Evolutionary conservation across 495 filamentous ascomycete genomes (phyloP).

Genomic region (Lasiosphaeria ovina): DNA sequence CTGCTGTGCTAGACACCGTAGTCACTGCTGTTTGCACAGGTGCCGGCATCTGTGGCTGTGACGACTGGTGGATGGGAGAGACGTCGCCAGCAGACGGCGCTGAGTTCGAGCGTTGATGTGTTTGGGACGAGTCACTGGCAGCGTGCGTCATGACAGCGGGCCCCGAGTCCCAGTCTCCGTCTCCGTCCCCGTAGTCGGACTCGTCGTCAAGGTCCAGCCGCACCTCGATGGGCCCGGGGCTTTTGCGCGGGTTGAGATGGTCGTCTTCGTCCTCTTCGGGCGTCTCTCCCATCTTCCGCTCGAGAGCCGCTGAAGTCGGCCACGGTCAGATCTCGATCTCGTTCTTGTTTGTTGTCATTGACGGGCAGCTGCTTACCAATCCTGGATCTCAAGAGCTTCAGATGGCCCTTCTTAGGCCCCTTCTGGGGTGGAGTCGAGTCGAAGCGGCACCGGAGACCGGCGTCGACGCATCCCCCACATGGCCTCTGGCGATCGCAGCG

Average conservation of each 20-base stretch:
- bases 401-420: constrained; percentile 1
- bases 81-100: no score
- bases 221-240: background rate
- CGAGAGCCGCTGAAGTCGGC: background rate
- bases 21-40: no score
- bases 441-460: background rate
- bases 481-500: constrained; percentile 1
- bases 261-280: background rate
- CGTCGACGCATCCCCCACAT: background rate
- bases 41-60: no score
- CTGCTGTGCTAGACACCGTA: no score
- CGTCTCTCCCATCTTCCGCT: background rate
- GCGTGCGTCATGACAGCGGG: no score
- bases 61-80: no score
- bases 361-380: background rate
- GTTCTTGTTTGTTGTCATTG: background rate
- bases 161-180: no score
- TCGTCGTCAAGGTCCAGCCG: no score
- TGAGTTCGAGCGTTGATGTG: no score
- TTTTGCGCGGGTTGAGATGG: background rate
- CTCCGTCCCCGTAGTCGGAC: no score
- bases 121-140: no score
- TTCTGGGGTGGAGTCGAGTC: background rate
- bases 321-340: background rate
- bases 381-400: background rate